Conservation (phyloP, 345 rosid genomes). For the Ceriops zippeliana region DNA sequence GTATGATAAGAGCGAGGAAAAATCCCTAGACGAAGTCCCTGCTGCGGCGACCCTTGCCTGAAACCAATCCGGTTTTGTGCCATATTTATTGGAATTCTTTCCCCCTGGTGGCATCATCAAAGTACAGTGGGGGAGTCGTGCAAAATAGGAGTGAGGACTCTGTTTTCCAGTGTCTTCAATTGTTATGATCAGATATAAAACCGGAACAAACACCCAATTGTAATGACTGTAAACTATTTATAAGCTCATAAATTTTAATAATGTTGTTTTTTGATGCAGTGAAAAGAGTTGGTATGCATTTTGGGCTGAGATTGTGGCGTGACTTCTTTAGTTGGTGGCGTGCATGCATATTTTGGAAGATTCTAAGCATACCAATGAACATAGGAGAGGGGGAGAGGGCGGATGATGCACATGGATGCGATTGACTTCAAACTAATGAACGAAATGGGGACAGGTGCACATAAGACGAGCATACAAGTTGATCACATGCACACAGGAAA, state of each 20-base stretch:
- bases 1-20: slow-evolving; percentile 26
- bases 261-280: not conserved
- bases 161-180: not conserved
- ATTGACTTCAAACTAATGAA: too few species aligned
- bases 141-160: not conserved
- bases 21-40: not conserved
- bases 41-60: not conserved
- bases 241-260: not conserved
- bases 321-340: not conserved
- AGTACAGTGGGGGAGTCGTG: slow-evolving; percentile 4
- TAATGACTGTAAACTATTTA: not conserved
- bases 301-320: not conserved
- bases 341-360: not conserved
- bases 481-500: too few species aligned
- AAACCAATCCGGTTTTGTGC: slow-evolving; percentile 13
- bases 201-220: slow-evolving; percentile 6
- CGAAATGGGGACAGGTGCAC: too few species aligned
- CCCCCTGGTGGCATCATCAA: not conserved
- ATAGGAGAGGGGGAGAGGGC: too few species aligned
- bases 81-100: slow-evolving; percentile 1
- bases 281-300: not conserved
- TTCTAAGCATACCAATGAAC: not conserved
- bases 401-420: too few species aligned
- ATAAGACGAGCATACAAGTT: too few species aligned
- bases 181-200: not conserved